These are phyloP conservation scores for Colletotrichum camelliae DNA, from an alignment of 2,329 filamentous ascomycete genomes.

Conservation along the genomic window DNA sequence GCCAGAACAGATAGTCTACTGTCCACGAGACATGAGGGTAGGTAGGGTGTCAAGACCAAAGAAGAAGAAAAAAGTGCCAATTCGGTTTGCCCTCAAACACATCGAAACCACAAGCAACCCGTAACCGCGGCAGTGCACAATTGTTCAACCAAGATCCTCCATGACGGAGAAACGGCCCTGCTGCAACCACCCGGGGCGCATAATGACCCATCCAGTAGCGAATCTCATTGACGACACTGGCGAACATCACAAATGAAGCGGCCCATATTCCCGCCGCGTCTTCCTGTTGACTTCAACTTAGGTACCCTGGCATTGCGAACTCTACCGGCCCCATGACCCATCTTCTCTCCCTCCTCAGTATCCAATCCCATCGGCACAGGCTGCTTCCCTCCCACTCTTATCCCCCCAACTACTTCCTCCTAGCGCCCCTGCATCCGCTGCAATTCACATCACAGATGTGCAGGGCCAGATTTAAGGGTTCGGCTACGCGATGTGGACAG, in stretches of 20 bases:
- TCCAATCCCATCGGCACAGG: background rate
- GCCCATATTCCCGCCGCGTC: background rate
- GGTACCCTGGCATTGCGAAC: background rate
- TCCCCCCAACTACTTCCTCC: conserved; percentile 8
- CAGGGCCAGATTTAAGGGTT: background rate
- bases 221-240: background rate
- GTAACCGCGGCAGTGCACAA: background rate
- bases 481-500: background rate
- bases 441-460: background rate
- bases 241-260: background rate
- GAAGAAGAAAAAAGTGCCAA: background rate
- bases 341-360: background rate
- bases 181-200: background rate
- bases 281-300: background rate
- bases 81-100: background rate
- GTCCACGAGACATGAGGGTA: background rate
- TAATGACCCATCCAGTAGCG: background rate
- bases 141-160: background rate
- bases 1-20: background rate
- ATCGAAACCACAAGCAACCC: background rate
- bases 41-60: background rate
- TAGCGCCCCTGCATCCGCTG: background rate
- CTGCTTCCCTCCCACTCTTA: background rate
- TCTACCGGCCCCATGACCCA: background rate
- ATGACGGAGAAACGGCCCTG: background rate